Evolutionary conservation across 345 rosid species (phyloP), one percentile per base, ranked within the genome.

Genomic region (Raphanus sativus): DNA sequence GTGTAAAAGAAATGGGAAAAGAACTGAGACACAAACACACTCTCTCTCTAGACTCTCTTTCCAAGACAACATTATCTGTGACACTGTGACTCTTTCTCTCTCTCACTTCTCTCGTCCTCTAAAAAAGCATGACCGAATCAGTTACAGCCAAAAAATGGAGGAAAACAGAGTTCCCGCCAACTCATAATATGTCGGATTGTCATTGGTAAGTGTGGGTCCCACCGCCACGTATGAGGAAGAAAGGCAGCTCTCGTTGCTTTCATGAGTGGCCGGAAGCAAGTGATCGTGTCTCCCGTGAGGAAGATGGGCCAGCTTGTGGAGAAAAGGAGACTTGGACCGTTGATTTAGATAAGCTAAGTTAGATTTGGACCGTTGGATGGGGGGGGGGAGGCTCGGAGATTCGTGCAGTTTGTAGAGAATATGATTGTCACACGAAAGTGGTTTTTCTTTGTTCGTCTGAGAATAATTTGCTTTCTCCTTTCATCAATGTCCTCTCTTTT

Each of bases 221-320:
- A 32, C 0, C 0, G 81, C 63, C 87, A 84, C 83, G 85, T 77
- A 67, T 71, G 78, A 55, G 40, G 71, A 62, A 40, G 75, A 72
- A 65, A 67, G 69, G 66, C 10, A 26, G 71, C 76, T 71, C 69
- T 48, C 56, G 70, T 63, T 76, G 83, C 87, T 61, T 81, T 61
- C 71, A 86, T 86, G 67, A 86, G 84, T 78, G 86, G 85, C 86
- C 81, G 83, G 80, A 86, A 88, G 88, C 79, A 73, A 69, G 28
- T 66, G 84, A 81, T 79, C 74, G 87, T 73, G 85, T 67, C 61
- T 67, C 61, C 80, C 70, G 86, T 76, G 89, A 29, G 64, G 11
- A 5, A 10, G n/a, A 50, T 26, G 55, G 17, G 55, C 48, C 12
- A 10, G 36, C 4, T 5, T n/a, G 45, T 9, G 55, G 21, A 50